Conservation (phyloP, 2,329 filamentous ascomycete species). For the Sordariomycetes sp. region DNA sequence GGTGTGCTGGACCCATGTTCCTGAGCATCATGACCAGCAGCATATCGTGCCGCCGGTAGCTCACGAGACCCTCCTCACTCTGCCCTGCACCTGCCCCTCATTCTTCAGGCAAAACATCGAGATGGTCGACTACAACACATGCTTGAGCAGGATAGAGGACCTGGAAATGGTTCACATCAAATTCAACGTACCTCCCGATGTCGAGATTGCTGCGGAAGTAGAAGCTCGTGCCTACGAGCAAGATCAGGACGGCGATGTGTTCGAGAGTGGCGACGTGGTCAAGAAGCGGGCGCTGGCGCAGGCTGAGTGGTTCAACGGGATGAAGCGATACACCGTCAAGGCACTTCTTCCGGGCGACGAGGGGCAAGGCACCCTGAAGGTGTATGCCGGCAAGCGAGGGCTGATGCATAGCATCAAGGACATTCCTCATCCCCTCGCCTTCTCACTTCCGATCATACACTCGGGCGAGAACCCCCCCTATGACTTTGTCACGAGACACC, state of each 20-base stretch:
- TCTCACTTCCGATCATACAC: conserved; percentile 84
- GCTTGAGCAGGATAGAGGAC: conserved; percentile 74
- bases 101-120: conserved; percentile 79
- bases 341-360: conserved; percentile 87
- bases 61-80: conserved; percentile 74
- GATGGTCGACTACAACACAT: conserved; percentile 86
- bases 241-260: conserved; percentile 83
- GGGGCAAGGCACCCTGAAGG: conserved; percentile 75
- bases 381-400: conserved; percentile 90
- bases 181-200: conserved; percentile 77
- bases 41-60: conserved; percentile 85
- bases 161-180: conserved; percentile 89
- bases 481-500: conserved; percentile 86
- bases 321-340: conserved; percentile 90
- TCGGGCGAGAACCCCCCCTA: conserved; percentile 89
- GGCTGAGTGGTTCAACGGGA: conserved; percentile 79
- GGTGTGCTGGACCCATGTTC: conserved; percentile 92
- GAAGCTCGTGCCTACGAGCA: conserved; percentile 73
- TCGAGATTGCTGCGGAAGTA: conserved; percentile 88
- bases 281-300: conserved; percentile 84
- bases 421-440: conserved; percentile 84
- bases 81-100: conserved; percentile 77
- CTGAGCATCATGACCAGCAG: conserved; percentile 78
- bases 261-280: conserved; percentile 82
- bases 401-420: conserved; percentile 97